phyloP scores from a whole-genome alignment of 495 filamentous ascomycete genomes.

The Annulohypoxylon bovei region DNA sequence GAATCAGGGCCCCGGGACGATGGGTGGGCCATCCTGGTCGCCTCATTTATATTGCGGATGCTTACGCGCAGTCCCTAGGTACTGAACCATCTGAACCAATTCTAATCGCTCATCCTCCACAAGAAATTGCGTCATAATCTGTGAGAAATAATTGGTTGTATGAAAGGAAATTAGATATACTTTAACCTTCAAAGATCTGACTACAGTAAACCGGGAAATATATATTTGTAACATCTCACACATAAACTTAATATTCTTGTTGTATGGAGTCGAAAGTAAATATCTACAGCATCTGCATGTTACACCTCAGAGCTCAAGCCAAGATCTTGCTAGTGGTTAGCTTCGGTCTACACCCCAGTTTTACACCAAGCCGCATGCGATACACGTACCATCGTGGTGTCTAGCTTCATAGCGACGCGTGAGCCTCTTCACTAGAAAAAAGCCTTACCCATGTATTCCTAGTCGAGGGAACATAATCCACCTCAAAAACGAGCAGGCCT shows the following conservation, averaged over 20 bases:
- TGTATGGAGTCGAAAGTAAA: not conserved
- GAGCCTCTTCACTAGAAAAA: not conserved
- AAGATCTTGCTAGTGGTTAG: slow-evolving; percentile 27
- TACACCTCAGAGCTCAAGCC: slow-evolving; percentile 17
- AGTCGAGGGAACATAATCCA: not conserved
- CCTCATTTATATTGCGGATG: slow-evolving; percentile 33
- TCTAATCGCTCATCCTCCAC: slow-evolving; percentile 11
- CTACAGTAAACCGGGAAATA: not conserved
- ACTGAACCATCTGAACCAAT: slow-evolving; percentile 7
- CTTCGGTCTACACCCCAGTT: slow-evolving; percentile 36
- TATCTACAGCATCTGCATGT: not conserved
- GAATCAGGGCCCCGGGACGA: slow-evolving; percentile 33
- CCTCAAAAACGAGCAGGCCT: not conserved
- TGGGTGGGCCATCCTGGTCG: slow-evolving; percentile 20
- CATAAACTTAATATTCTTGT: not conserved
- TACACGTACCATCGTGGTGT: slow-evolving; percentile 22
- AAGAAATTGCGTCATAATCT: slow-evolving; percentile 36
- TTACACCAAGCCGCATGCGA: slow-evolving; percentile 25
- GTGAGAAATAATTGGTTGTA: slow-evolving; percentile 2
- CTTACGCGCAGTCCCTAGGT: slow-evolving; percentile 25
- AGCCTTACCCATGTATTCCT: slow-evolving; percentile 3
- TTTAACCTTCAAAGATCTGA: not conserved
- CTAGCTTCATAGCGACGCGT: slow-evolving; percentile 22
- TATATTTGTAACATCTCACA: not conserved
- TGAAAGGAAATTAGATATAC: not conserved